Base-by-base conservation (phyloP, 495 filamentous ascomycete genomes). In the Penicillium turbatum region DNA sequence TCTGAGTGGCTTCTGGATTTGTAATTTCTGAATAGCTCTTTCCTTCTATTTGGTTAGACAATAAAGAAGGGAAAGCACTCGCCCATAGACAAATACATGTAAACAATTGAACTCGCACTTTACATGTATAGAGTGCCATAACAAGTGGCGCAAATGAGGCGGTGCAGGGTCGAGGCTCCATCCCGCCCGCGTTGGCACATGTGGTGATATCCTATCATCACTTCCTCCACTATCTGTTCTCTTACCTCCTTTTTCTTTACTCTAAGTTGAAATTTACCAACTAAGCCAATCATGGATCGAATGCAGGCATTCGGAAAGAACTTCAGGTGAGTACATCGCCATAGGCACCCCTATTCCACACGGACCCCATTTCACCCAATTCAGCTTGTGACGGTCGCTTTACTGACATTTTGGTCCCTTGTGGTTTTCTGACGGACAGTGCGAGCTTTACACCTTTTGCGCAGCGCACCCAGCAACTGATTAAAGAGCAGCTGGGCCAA, bases 401-500 rank as follows among this genome's bases (percentile, higher is more conserved):
- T 43, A 44, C 70, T 72, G 60, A 72, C 64, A 60, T 61, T 34
- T 58, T 59, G 48, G 65, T 55, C 37, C 53, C 27, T 61, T 35
- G 59, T 57, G 49, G 38, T 57, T 48, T 40, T 58, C 35, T 48
- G 41, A 32, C 36, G 48, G 45, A 48, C 58, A 86, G 83, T 62
- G 77, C 82, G 54, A 81, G 75, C 58, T 85, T 98, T 74, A 88
- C 89, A 57, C 93, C 93, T 24, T 96, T 95, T 63, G 89, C 91
- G 59, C 86, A 88, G 57, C 88, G 93, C 54, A 96, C 90, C 35
- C 90, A 95, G 72, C 93, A 98, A 76, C 91, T 89, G 77, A 87
- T 96, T 69, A 95, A 92, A 74, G 93, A 98, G 74, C 92, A 96
- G 72, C 79, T 97, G 42, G 93, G 93, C 49, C 91, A 96, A 66